Evolutionary conservation across 1,284 basidiomycete species (phyloP), one percentile per base, ranked within the genome.

Genomic region (Austroboletus novae-zelandiae): DNA sequence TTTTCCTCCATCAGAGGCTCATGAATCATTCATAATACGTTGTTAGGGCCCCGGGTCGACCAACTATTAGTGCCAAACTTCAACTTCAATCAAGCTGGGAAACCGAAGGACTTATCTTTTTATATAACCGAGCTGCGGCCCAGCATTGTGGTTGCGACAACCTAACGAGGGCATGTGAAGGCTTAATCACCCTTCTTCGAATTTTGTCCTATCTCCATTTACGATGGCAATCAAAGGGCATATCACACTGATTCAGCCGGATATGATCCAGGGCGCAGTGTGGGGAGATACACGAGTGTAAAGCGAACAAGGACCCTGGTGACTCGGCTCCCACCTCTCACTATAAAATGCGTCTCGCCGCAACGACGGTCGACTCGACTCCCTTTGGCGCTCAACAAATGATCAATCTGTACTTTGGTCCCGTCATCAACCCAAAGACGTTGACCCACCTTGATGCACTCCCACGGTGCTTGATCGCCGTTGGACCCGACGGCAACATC

Each of bases 401-500:
- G 54, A 44, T 52, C 43, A 71, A 66, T 17, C 50, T 89, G 36
- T 90, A 83, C 72, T 81, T 87, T 58, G 86, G 88, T 34, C 71
- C 81, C 8, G 67, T 90, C 52, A 74, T 92, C 57, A 87, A 84
- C 61, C 84, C 89, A 1, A 62, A 74, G 20, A 76, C 76, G 25
- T 71, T 84, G n/a, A 75, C 71, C 2, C 57, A 73, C 41, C 83
- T 84, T 61, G 72, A 78, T 44, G 76, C 81, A 43, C 71, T 80
- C 25, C 77, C 81, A 11, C 68, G 70, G 23, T 81, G 82, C 55
- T 71, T 91, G 27, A 64, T 94, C 15, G 78, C 74, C 17, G 79
- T 93, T 23, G 73, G 72, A 40, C 45, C 68, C 2, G 62, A 74
- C 0, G 90, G 90, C 6, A 70, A 75, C 30, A 86, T 92, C 47